A percentile compares a stretch with the other conserved stretches of the same genome.
phyloP scores from a whole-genome alignment of 148 eudicot genomes.

The Diospyros kaki region DNA sequence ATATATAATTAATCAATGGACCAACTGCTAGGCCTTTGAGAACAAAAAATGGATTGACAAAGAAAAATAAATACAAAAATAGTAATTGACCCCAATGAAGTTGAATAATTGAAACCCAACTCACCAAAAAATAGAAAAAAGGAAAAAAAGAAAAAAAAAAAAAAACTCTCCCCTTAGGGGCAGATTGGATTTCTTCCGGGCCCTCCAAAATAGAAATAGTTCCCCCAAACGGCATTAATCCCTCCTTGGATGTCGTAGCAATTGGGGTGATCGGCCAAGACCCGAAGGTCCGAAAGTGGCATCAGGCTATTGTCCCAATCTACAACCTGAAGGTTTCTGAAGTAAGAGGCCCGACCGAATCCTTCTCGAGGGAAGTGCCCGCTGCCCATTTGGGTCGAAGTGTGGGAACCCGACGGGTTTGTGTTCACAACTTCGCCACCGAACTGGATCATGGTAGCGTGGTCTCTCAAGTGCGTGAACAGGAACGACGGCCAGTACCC shows the following conservation, averaged over 20 bases:
- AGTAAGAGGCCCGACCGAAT: constrained; percentile 60
- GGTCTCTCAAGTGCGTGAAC: constrained; percentile 54
- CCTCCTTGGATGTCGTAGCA: constrained; percentile 72
- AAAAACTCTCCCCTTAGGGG: constrained; percentile 20
- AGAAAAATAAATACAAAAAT: constrained; percentile 1
- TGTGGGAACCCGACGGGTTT: constrained; percentile 40
- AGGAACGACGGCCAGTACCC: constrained; percentile 77
- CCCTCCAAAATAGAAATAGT: constrained; percentile 79
- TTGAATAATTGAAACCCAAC: neutral
- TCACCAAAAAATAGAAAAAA: constrained; percentile 2
- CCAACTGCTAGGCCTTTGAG: neutral
- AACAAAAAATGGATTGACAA: neutral
- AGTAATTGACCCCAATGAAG: neutral
- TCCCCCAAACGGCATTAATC: constrained; percentile 69
- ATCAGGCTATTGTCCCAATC: constrained; percentile 71
- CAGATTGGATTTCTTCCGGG: constrained; percentile 69
- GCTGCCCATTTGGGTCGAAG: constrained; percentile 79
- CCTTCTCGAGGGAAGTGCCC: constrained; percentile 73
- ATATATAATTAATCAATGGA: neutral
- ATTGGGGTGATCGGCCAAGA: constrained; percentile 72
- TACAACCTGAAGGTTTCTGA: constrained; percentile 62
- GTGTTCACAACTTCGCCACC: constrained; percentile 73
- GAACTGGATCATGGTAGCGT: constrained; percentile 79
- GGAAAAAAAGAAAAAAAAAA: neutral
- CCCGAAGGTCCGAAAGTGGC: constrained; percentile 45